Evolutionary conservation across 2,329 filamentous ascomycete genomes (phyloP).

Genomic region (Aureobasidium sp.): DNA sequence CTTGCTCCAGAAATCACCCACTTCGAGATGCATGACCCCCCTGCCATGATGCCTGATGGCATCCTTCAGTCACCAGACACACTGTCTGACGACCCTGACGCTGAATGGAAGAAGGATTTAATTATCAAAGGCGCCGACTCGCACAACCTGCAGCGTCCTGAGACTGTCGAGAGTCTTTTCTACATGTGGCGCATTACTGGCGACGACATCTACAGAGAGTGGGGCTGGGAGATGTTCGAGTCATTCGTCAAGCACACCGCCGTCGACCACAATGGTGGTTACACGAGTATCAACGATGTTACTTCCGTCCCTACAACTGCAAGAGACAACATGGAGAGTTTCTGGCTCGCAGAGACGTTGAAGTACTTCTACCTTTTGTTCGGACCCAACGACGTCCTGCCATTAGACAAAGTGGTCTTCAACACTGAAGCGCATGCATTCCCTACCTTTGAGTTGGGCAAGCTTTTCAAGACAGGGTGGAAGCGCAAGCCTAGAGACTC

Average conservation of each 20-base stretch:
- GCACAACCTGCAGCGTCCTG: slow-evolving; percentile 91
- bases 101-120: slow-evolving; percentile 70
- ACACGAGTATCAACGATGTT: slow-evolving; percentile 73
- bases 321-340: slow-evolving; percentile 96
- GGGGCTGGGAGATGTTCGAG: slow-evolving; percentile 99
- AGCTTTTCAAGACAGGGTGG: slow-evolving; percentile 76
- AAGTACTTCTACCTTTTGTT: slow-evolving; percentile 98
- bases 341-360: slow-evolving; percentile 96
- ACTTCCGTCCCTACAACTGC: slow-evolving; percentile 60
- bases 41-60: slow-evolving; percentile 54
- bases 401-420: slow-evolving; percentile 79
- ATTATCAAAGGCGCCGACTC: slow-evolving; percentile 71
- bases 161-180: slow-evolving; percentile 92
- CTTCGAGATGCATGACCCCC: slow-evolving; percentile 69
- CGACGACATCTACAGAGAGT: slow-evolving; percentile 80
- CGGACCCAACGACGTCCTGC: slow-evolving; percentile 72
- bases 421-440: slow-evolving; percentile 95
- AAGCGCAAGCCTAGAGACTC: slow-evolving; percentile 55
- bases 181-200: slow-evolving; percentile 99
- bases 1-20: slow-evolving; percentile 93
- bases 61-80: slow-evolving; percentile 35
- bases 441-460: slow-evolving; percentile 75
- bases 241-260: slow-evolving; percentile 81
- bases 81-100: slow-evolving; percentile 43
- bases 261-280: slow-evolving; percentile 70